A percentile compares a stretch with the other conserved stretches of the same genome.
These are phyloP conservation scores for Gamarada debralockiae DNA, from an alignment of 495 filamentous ascomycete species.

Conservation along the genomic window DNA sequence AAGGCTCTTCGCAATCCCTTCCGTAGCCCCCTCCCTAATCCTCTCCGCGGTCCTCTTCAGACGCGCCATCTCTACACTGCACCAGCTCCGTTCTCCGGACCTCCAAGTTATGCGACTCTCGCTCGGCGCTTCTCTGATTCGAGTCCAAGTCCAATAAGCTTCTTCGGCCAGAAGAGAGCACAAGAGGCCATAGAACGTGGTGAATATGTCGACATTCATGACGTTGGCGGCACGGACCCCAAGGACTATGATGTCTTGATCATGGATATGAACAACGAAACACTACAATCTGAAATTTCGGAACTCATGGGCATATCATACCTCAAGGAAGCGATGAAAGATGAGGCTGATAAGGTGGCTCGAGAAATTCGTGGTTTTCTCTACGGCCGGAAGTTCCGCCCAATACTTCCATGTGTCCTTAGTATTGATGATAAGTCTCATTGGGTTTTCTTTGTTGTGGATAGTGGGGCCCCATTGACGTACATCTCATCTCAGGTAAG, in stretches of 20 bases:
- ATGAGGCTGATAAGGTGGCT: not conserved
- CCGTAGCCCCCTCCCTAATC: no score
- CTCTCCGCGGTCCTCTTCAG: no score
- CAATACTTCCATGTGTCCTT: conserved; percentile 1
- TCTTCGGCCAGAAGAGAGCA: not conserved
- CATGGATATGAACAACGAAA: not conserved
- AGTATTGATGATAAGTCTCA: not conserved
- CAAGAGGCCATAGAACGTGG: not conserved
- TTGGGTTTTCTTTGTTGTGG: not conserved
- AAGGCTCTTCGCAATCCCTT: no score
- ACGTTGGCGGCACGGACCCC: not conserved
- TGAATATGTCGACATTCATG: not conserved
- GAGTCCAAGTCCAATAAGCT: not conserved
- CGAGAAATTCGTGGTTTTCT: not conserved
- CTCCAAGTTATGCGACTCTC: not conserved
- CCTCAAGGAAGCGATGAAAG: not conserved
- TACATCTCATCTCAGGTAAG: not conserved
- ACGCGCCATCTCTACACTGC: no score
- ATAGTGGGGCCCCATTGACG: not conserved
- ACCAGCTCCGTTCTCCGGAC: no score
- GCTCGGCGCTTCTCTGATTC: not conserved
- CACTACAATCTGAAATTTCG: not conserved
- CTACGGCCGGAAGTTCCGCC: not conserved
- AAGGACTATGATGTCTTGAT: conserved; percentile 1
- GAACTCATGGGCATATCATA: not conserved